Evolutionary conservation across 768 basidiomycete species (phyloP), one percentile per base, ranked within the genome.

Genomic region (Podaxis sp.): DNA sequence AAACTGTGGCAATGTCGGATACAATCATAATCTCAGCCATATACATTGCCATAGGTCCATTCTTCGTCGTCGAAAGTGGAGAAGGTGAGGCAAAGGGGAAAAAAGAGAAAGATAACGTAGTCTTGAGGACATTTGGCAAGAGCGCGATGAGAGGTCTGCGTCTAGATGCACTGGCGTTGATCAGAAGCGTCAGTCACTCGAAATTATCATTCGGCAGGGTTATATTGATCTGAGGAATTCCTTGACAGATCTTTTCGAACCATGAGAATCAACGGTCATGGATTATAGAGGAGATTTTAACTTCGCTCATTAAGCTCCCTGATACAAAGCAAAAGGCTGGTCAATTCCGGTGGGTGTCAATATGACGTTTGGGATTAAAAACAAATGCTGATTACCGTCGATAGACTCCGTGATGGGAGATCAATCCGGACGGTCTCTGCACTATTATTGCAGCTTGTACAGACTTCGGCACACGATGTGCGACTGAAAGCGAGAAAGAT

Each of bases 281-380:
- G 95, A 96, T 98, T 63, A 89, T 98, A n/a, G 95, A 98, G 70
- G 97, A 98, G 72, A 95, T 98, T 36, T 69, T 99, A 27, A 84
- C 86, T 7, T 95, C 93, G 0, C 76, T 98, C 57, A 95, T 91
- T 66, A 95, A 93, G 72, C 79, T 95, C 23, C 91, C 93, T 2
- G 91, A 94, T 67, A 85, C 87, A 18, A 97, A 93, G 70, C 92
- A 93, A 73, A 90, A 89, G 65, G 91, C 90, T 52, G 91, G 93
- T 0, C 91, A 92, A 66, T 96, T 95, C 73, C 81, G 87, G 94
- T 95, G 50, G 13, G 85, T 74, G 3, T 13, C 32, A 21, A 56
- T 9, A 51, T 1, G 44, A 9, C 16, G 47, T 36, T 32, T 14
- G 40, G 40, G 7, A 38, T 56, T 18, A 36, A 42, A 46, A 16